Conservation (phyloP, 2,329 filamentous ascomycete genomes). For the Fragosphaeria purpurea region DNA sequence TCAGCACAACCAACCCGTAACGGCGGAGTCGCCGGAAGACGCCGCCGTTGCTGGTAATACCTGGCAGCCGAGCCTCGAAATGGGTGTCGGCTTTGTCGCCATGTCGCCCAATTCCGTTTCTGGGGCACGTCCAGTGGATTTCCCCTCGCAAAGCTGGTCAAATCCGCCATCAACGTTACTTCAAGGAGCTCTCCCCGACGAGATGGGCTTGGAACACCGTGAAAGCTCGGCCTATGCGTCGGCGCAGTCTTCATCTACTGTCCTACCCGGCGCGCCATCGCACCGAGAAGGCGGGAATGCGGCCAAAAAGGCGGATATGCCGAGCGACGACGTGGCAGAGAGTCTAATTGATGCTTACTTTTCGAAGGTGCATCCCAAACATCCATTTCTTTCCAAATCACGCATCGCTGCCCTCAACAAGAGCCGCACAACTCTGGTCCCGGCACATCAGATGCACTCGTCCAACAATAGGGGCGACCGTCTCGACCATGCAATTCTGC, state of each 20-base stretch:
- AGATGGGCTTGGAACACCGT: not conserved
- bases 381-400: not conserved
- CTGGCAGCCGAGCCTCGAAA: conserved; percentile 1
- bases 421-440: not conserved
- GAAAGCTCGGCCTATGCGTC: not conserved
- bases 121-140: conserved; percentile 6
- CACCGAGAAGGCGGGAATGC: not conserved
- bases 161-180: conserved; percentile 3
- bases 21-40: not conserved
- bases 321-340: conserved; percentile 2
- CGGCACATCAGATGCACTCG: not conserved
- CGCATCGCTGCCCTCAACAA: not conserved
- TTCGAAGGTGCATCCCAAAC: conserved; percentile 2
- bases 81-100: conserved; percentile 3
- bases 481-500: conserved; percentile 2
- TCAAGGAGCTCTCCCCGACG: not conserved
- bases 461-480: not conserved
- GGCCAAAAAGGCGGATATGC: conserved; percentile 1
- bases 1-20: not conserved
- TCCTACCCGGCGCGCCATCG: too few relatives aligned
- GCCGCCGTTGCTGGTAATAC: not conserved
- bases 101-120: conserved; percentile 5
- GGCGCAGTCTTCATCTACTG: not conserved
- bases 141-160: conserved; percentile 4
- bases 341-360: conserved; percentile 3